Evolutionary conservation across 106 monocot genomes (phyloP).

Genomic region (Allium sativum): DNA sequence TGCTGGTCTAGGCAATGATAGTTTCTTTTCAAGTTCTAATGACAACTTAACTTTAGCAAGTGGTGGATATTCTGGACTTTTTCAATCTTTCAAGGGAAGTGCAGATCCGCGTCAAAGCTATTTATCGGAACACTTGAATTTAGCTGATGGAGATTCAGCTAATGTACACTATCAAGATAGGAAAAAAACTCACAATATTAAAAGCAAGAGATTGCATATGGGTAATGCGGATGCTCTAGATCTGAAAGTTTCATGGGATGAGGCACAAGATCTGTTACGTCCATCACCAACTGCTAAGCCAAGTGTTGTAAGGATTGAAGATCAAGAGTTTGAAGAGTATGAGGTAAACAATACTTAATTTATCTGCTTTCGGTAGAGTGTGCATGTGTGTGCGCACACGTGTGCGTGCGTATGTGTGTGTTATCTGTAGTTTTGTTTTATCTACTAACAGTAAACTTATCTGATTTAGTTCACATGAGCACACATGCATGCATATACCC

Average conservation of each 20-base stretch:
- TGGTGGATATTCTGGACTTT: conserved; percentile 58
- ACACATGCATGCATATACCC: too few species aligned
- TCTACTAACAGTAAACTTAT: too few species aligned
- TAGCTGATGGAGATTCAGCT: conserved; percentile 31
- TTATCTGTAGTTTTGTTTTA: too few species aligned
- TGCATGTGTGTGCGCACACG: too few species aligned
- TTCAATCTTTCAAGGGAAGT: conserved; percentile 50
- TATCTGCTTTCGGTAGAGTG: too few species aligned
- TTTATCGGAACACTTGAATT: conserved; percentile 37
- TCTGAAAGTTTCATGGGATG: conserved; percentile 88
- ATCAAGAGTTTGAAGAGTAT: conserved; percentile 96
- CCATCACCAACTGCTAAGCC: conserved; percentile 70
- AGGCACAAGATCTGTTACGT: conserved; percentile 81
- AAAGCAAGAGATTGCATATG: conserved; percentile 78
- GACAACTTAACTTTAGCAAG: conserved; percentile 60
- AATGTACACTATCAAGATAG: conserved; percentile 20
- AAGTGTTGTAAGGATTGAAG: conserved; percentile 82
- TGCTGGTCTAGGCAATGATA: conserved; percentile 49
- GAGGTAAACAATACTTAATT: conserved; percentile 51
- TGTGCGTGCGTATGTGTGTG: too few species aligned
- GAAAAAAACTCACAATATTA: conserved; percentile 63
- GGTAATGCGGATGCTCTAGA: conserved; percentile 81
- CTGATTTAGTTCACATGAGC: too few species aligned
- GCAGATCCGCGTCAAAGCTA: conserved; percentile 26
- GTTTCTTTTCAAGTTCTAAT: conserved; percentile 45